phyloP scores from a whole-genome alignment of 2,329 filamentous ascomycete species.

The Fusarium falciforme region DNA sequence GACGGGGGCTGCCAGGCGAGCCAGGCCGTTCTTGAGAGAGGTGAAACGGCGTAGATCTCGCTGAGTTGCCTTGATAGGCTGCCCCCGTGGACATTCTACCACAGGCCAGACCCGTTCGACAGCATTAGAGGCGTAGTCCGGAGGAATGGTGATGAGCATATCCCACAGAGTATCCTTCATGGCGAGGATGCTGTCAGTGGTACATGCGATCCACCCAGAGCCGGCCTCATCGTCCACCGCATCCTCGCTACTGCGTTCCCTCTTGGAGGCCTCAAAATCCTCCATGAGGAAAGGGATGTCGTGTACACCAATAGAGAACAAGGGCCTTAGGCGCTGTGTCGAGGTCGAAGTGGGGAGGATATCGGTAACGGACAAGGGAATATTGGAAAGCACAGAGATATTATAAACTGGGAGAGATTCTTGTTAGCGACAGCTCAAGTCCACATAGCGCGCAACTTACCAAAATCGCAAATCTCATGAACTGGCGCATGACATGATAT shows the following conservation, averaged over 20 bases:
- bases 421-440: slow-evolving; percentile 22
- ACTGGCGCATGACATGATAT: slow-evolving; percentile 90
- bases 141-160: slow-evolving; percentile 85
- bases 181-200: slow-evolving; percentile 91
- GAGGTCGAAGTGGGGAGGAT: slow-evolving; percentile 72
- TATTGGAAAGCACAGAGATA: slow-evolving; percentile 90
- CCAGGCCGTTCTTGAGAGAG: slow-evolving; percentile 73
- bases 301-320: slow-evolving; percentile 95
- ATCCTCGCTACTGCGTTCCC: slow-evolving; percentile 49
- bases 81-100: slow-evolving; percentile 74
- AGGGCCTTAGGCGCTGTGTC: slow-evolving; percentile 76
- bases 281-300: slow-evolving; percentile 85
- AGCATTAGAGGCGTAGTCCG: slow-evolving; percentile 67
- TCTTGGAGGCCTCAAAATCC: slow-evolving; percentile 63
- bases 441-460: slow-evolving; percentile 59
- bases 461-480: slow-evolving; percentile 87
- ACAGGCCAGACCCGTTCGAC: slow-evolving; percentile 78
- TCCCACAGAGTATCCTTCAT: slow-evolving; percentile 92
- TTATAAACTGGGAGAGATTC: slow-evolving; percentile 77
- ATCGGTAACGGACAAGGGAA: slow-evolving; percentile 79
- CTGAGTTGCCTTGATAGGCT: slow-evolving; percentile 84
- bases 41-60: slow-evolving; percentile 86
- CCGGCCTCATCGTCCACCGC: slow-evolving; percentile 60
- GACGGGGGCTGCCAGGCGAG: slow-evolving; percentile 53
- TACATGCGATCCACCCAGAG: slow-evolving; percentile 91